Base-by-base conservation (phyloP, 495 filamentous ascomycete species). In the Talaromyces thailandensis region DNA sequence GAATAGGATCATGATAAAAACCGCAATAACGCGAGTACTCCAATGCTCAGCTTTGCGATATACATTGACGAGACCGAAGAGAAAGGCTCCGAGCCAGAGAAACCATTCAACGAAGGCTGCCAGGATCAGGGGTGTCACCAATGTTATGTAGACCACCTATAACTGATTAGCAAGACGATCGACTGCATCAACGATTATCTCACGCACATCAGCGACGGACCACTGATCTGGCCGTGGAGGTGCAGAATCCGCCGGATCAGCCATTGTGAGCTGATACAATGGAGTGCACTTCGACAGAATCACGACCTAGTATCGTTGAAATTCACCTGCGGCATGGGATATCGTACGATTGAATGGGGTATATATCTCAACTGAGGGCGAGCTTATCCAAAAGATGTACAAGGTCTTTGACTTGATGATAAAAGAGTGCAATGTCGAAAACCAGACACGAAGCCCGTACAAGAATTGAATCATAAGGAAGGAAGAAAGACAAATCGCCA, bases 71-170 rank as follows among this genome's bases (percentile, higher is more conserved):
- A 98, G 77, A 68, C 94, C 97, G 75, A 96, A 97, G 60, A 96
- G 69, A 69, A 98, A 97, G 9, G 94, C 92, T 26, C 86, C 86
- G 50, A 97, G 82, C 89, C 92, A 97, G 4, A 98, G 82, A 56
- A 96, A 84, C 94, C 94, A 98, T 76, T 98, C 94, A 23, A 96
- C 80, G 25, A 91, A 79, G 2, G 94, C 94, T 50, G 88, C 89
- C 1, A 92, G 67, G 88, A 97, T 89, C 23, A 97, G 79, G 23
- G 88, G 75, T 48, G 89, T 89, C 58, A 97, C 82, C 67, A 97
- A 89, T 57, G 86, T 79, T 23, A 93, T 85, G 70, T 96, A 97
- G 55, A 92, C 73, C 62, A 92, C 88, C 88, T 93, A 65, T 21
- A 55, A 29, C 40, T 53, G 9, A 66, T 75, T 45, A 74, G 65